phyloP scores from a whole-genome alignment of 2,329 filamentous ascomycete species.

The Cladosporium sp. region DNA sequence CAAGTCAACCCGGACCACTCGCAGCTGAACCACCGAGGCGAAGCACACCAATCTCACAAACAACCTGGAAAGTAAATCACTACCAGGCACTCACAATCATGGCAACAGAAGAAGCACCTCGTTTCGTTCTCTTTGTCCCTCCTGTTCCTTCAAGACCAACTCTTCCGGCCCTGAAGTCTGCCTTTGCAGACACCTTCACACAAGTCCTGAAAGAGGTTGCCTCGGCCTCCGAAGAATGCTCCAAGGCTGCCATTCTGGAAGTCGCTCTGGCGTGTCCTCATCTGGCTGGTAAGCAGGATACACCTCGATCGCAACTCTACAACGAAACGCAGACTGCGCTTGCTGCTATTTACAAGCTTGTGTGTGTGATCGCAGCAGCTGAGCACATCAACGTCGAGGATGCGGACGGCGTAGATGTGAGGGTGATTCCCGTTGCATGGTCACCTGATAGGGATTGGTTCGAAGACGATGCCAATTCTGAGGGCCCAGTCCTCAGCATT shows the following conservation, averaged over 20 bases:
- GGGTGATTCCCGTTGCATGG: constrained; percentile 69
- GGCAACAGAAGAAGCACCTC: constrained; percentile 23
- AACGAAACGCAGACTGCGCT: constrained; percentile 66
- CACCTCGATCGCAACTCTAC: constrained; percentile 58
- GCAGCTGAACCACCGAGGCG: too few species aligned
- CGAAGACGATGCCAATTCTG: constrained; percentile 19
- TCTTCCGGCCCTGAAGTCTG: constrained; percentile 38
- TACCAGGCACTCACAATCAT: background rate
- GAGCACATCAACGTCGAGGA: constrained; percentile 59
- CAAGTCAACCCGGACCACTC: too few species aligned
- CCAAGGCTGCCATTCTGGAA: constrained; percentile 44
- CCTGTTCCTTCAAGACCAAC: constrained; percentile 38
- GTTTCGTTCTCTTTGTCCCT: constrained; percentile 42
- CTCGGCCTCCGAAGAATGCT: constrained; percentile 27
- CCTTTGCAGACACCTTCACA: constrained; percentile 39
- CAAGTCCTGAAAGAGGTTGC: constrained; percentile 40
- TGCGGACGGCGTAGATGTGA: constrained; percentile 67
- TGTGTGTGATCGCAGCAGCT: constrained; percentile 66
- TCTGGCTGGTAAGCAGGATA: constrained; percentile 47
- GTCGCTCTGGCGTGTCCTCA: constrained; percentile 61
- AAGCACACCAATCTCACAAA: too few species aligned
- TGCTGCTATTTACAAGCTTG: constrained; percentile 70
- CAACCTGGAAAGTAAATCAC: too few species aligned
- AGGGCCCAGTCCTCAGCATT: constrained; percentile 49
- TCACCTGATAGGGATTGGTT: constrained; percentile 20